Percentiles rank a stretch among this genome's conserved stretches.
phyloP scores from a whole-genome alignment of 2,329 filamentous ascomycete genomes.

The Clarireedia sp. region DNA sequence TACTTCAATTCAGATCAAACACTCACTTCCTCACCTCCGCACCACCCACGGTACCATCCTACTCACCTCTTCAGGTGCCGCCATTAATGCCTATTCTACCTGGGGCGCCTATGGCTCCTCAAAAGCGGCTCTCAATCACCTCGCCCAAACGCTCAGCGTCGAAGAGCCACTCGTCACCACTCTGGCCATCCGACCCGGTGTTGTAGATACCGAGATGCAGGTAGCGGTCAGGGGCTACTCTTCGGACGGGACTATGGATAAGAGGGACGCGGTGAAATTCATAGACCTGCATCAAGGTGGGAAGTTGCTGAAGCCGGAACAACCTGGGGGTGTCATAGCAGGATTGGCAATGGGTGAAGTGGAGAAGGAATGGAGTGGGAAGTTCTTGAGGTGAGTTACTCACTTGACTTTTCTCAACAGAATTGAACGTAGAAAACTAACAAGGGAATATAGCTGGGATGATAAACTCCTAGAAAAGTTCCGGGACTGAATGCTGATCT shows the following conservation, averaged over 20 bases:
- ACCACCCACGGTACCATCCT: conserved; percentile 63
- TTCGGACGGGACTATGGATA: conserved; percentile 45
- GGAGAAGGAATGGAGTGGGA: conserved; percentile 61
- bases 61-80: conserved; percentile 73
- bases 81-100: conserved; percentile 53
- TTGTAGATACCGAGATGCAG: conserved; percentile 88
- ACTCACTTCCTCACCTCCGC: conserved; percentile 61
- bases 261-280: conserved; percentile 55
- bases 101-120: conserved; percentile 79
- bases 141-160: conserved; percentile 61
- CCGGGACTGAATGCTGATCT: conserved; percentile 31
- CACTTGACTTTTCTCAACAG: neutral
- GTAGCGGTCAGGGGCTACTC: conserved; percentile 64
- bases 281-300: conserved; percentile 61
- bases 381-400: conserved; percentile 57
- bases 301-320: conserved; percentile 68
- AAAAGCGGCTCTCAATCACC: conserved; percentile 77
- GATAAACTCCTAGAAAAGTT: conserved; percentile 45
- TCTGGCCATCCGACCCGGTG: conserved; percentile 67
- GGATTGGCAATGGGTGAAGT: conserved; percentile 64
- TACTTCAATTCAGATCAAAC: conserved; percentile 40
- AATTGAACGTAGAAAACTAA: conserved; percentile 10
- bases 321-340: conserved; percentile 81
- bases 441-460: conserved; percentile 41
- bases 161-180: conserved; percentile 73